These are phyloP conservation scores for Gossypioides kirkii DNA, from an alignment of 345 rosid genomes.

Conservation along the genomic window DNA sequence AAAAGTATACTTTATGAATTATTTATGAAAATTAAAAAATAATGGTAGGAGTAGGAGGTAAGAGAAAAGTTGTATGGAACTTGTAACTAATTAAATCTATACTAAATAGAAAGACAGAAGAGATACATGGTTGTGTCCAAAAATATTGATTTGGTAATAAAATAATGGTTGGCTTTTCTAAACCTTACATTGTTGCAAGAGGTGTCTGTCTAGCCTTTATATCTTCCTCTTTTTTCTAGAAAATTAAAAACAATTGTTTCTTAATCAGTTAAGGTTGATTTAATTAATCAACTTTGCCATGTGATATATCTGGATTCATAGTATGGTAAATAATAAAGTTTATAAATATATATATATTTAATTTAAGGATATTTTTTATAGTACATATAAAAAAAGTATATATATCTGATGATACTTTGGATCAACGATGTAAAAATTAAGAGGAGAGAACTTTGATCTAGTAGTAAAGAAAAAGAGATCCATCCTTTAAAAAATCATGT, in stretches of 20 bases:
- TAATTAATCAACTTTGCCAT: background rate
- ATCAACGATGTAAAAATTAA: too few species aligned
- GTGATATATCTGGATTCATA: background rate
- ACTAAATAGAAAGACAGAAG: background rate
- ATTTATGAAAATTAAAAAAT: background rate
- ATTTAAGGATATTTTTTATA: too few species aligned
- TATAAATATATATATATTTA: too few species aligned
- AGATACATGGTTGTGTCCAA: background rate
- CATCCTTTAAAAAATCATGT: too few species aligned
- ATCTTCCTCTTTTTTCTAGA: background rate
- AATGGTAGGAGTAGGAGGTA: background rate
- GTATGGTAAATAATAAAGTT: background rate
- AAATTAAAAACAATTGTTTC: background rate
- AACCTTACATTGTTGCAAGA: background rate
- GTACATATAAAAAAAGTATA: too few species aligned
- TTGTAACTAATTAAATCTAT: background rate
- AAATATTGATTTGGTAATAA: background rate
- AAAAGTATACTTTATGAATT: too few species aligned
- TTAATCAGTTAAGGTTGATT: background rate
- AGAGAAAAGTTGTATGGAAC: background rate
- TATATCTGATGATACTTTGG: too few species aligned
- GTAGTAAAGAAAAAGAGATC: too few species aligned
- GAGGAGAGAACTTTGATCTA: too few species aligned
- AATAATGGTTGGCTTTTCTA: background rate
- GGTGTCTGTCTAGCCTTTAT: background rate